A percentile compares a stretch with the other conserved stretches of the same genome.
Conservation (phyloP, 352 stramenopile species). For the Globisporangium apiculatum region DNA sequence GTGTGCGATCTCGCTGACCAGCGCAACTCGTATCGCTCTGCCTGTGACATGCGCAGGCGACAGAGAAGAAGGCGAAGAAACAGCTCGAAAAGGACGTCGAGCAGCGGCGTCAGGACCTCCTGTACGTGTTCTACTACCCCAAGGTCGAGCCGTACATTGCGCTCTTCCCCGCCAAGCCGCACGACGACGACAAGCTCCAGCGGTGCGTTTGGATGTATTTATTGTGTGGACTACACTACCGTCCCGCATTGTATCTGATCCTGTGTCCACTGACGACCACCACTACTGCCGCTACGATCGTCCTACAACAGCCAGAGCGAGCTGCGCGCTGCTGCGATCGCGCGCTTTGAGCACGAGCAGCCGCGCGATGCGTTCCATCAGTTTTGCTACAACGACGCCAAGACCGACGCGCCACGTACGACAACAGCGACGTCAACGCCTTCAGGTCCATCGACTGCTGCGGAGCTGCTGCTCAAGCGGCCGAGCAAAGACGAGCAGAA, state of each 20-base stretch:
- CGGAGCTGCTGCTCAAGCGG: slow-evolving; percentile 56
- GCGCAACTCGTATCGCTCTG: neutral
- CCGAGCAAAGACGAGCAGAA: slow-evolving; percentile 63
- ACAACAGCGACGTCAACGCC: slow-evolving; percentile 1
- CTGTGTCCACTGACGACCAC: neutral
- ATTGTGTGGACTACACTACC: neutral
- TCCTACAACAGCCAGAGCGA: slow-evolving; percentile 25
- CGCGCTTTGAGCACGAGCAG: slow-evolving; percentile 50
- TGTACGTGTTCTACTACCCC: slow-evolving; percentile 82
- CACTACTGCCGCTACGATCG: too few relatives aligned
- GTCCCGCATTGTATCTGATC: neutral
- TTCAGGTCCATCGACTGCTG: slow-evolving; percentile 13
- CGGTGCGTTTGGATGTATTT: slow-evolving; percentile 14
- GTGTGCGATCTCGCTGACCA: neutral
- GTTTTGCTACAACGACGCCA: slow-evolving; percentile 63
- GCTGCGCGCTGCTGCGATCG: slow-evolving; percentile 34
- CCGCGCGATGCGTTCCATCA: slow-evolving; percentile 56
- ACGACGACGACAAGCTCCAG: slow-evolving; percentile 41
- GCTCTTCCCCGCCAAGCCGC: slow-evolving; percentile 48
- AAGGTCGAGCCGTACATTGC: slow-evolving; percentile 66
- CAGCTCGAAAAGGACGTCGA: slow-evolving; percentile 35
- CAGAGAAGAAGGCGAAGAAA: slow-evolving; percentile 30
- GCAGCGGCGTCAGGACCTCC: slow-evolving; percentile 50
- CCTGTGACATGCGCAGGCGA: slow-evolving; percentile 15
- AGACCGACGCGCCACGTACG: slow-evolving; percentile 15